Evolutionary conservation across 441 rosid species (phyloP), one percentile per base, ranked within the genome.

Genomic region (Raphanus hybrid): DNA sequence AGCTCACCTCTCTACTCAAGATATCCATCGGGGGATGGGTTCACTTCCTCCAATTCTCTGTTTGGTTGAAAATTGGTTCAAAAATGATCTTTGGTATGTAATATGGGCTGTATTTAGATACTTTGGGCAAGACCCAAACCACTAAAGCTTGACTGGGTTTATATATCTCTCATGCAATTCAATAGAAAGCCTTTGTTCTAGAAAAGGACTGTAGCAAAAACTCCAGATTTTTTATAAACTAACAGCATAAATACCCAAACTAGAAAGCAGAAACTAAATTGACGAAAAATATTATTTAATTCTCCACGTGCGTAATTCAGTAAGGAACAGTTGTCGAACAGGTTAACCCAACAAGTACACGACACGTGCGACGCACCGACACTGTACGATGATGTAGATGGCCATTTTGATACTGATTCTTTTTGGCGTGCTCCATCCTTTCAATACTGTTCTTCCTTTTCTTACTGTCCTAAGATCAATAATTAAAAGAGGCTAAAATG

Each of bases 361-460:
- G 43, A 73, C 78, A 78, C 78, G 70, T 78, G 32, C 14, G 29
- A 59, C 52, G 14, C 74, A 73, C 69, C 67, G 74, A 61, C 81
- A 64, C n/a, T 15, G 34, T 29, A 29, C 34, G 34, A 29, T 29
- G 34, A 29, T 29, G 34, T 29, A 4, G 34, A 29, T 29, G 34
- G 5, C 34, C 34, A 43, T 11, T 43, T 43, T 3, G 50, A 43
- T 43, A 43, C 50, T 52, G 58, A 14, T 52, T 52, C 58, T 52
- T 52, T 52, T 52, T 15, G 9, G 58, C 54, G 54, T 48, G 54
- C 54, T 48, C 15, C 54, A 23, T 48, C 14, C 10, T 59, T 48
- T 12, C 16, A 15, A 48, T 48, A 48, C 16, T 48, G 54, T 48
- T n/a, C 61, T 52, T n/a, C 6, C 54, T 23, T 20, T 35, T 5